Evolutionary conservation across 2,329 filamentous ascomycete genomes (phyloP), one percentile per base, ranked within the genome.

Genomic region (Alternaria burnsii): DNA sequence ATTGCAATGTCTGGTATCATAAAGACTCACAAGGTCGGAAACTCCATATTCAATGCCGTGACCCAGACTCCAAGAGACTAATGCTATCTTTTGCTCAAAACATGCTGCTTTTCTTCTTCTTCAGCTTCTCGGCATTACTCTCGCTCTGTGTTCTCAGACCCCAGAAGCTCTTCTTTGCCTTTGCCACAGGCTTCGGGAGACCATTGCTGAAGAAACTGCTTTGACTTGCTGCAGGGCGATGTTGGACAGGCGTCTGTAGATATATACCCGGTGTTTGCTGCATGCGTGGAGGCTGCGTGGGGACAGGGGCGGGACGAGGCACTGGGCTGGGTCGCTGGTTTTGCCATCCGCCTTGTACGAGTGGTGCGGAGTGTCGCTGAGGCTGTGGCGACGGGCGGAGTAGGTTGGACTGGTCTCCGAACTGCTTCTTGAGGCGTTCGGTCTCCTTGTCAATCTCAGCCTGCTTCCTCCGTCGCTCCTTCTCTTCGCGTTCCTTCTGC

Each of bases 401-500:
- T 5, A 78, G 61, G 28, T 69, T 71, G 26, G 68, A 71, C 50
- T 78, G 76, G 56, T 75, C 82, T 48, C 91, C 91, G 69, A 92
- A 94, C 68, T 89, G 78, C 67, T 83, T 86, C 22, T 87, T 83
- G 8, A 97, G 80, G 0, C 93, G 85, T 67, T 89, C 89, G 0
- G 93, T 97, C 78, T 97, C 94, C 43, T 88, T 87, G 36, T 97
- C 82, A 14, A 85, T 71, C 55, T 86, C 85, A 1, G 81, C 82
- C 63, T 88, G 82, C 59, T 80, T 82, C 28, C 79, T 77, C 56
- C 81, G 84, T 0, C 82, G 84, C 68, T 91, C 88, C 57, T 83
- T 85, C 72, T 93, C 90, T 43, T 84, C 82, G 50, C 89, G 86
- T 5, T 91, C 82, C 84, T 91, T 89, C 70, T 84, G 85, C 71